phyloP scores from a whole-genome alignment of 805 yeast species.

The Candida alai region DNA sequence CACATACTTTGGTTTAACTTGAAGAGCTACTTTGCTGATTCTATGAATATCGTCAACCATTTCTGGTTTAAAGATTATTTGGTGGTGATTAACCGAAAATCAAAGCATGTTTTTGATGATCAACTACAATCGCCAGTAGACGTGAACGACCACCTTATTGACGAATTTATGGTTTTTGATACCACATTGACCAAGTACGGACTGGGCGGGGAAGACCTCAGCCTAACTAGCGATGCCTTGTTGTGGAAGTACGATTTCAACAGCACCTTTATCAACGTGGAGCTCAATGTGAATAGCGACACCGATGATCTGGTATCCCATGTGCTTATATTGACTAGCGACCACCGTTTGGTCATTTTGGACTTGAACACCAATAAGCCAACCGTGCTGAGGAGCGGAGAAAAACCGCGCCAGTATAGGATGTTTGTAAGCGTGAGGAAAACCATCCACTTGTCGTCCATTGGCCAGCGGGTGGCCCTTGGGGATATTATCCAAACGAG shows the following conservation, averaged over 20 bases:
- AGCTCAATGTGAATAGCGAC: conserved; percentile 11
- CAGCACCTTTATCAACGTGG: conserved; percentile 18
- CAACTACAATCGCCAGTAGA: conserved; percentile 6
- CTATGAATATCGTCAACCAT: conserved; percentile 31
- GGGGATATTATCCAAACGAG: conserved; percentile 19
- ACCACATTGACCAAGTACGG: conserved; percentile 30
- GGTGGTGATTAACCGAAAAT: conserved; percentile 28
- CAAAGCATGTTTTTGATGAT: conserved; percentile 14
- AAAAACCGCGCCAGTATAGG: conserved; percentile 16
- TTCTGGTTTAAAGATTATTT: conserved; percentile 34
- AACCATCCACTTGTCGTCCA: conserved; percentile 34
- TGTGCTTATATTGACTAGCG: conserved; percentile 27
- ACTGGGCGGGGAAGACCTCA: conserved; percentile 24
- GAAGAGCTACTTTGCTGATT: conserved; percentile 27
- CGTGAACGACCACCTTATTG: conserved; percentile 16
- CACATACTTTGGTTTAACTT: conserved; percentile 41
- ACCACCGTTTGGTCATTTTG: conserved; percentile 25
- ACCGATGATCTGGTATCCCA: conserved; percentile 4
- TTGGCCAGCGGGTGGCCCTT: conserved; percentile 23
- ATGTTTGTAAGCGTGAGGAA: conserved; percentile 26
- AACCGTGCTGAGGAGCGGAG: conserved; percentile 3
- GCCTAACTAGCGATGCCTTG: conserved; percentile 36
- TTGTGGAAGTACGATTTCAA: conserved; percentile 37
- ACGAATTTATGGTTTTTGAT: conserved; percentile 36
- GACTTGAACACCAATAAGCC: conserved; percentile 14